Conservation (phyloP, 495 filamentous ascomycete genomes). For the Podospora tetraspora region DNA sequence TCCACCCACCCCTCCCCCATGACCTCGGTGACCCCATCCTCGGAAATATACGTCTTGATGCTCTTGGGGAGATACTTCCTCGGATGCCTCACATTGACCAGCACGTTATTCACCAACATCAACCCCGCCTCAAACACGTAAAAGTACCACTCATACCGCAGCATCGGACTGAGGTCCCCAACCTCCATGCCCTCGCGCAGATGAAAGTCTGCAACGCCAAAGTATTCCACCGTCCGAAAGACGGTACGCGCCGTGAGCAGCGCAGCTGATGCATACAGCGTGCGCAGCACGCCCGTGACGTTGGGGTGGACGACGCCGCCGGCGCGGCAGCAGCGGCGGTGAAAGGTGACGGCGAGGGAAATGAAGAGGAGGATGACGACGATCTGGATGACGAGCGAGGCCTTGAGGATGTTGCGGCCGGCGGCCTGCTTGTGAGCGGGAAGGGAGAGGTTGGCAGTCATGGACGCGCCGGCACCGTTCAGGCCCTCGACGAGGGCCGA, state of each 20-base stretch:
- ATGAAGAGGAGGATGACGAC: slow-evolving; percentile 59
- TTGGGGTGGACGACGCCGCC: slow-evolving; percentile 50
- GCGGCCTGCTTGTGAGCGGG: slow-evolving; percentile 40
- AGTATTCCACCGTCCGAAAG: slow-evolving; percentile 64
- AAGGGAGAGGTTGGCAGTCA: slow-evolving; percentile 51
- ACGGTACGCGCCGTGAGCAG: slow-evolving; percentile 60
- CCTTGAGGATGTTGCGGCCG: slow-evolving; percentile 59
- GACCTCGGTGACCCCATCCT: slow-evolving; percentile 61
- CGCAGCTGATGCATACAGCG: slow-evolving; percentile 56
- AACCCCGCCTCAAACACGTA: slow-evolving; percentile 63
- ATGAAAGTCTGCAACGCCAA: slow-evolving; percentile 35
- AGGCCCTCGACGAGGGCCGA: slow-evolving; percentile 58
- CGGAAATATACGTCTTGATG: slow-evolving; percentile 58
- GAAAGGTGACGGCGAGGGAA: slow-evolving; percentile 53
- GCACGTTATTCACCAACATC: slow-evolving; percentile 57
- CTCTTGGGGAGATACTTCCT: slow-evolving; percentile 54
- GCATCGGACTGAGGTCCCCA: slow-evolving; percentile 41
- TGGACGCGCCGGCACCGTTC: slow-evolving; percentile 62
- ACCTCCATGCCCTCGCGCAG: slow-evolving; percentile 28
- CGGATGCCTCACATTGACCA: slow-evolving; percentile 62
- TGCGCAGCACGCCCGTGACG: slow-evolving; percentile 52
- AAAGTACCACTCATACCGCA: slow-evolving; percentile 68
- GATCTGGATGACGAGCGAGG: slow-evolving; percentile 62
- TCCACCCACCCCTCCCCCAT: slow-evolving; percentile 60
- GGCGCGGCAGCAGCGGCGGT: slow-evolving; percentile 50